These are phyloP conservation scores for Fusarium sp. DNA, from an alignment of 2,329 filamentous ascomycete species.

Conservation along the genomic window DNA sequence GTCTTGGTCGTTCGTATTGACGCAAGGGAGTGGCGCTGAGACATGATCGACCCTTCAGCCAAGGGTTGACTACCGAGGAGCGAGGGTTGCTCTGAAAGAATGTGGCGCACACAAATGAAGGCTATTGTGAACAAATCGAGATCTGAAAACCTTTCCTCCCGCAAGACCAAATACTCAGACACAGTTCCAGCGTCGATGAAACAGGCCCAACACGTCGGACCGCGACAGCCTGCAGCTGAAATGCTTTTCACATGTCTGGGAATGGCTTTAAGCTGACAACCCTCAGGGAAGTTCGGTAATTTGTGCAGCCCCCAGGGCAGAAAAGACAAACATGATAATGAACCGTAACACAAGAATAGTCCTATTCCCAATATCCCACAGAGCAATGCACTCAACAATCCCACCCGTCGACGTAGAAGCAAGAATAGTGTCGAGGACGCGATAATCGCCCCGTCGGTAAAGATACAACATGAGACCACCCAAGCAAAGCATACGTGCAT, in stretches of 20 bases:
- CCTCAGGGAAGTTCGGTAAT: neutral
- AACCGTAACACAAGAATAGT: neutral
- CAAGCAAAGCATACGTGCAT: neutral
- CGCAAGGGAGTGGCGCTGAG: conserved; percentile 36
- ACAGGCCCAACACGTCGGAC: neutral
- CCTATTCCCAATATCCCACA: neutral
- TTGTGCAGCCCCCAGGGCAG: neutral
- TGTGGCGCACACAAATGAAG: conserved; percentile 3
- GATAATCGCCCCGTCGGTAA: neutral
- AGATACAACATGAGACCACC: neutral
- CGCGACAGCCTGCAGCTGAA: neutral
- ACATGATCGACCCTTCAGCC: conserved; percentile 27
- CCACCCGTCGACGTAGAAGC: neutral
- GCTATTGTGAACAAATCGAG: neutral
- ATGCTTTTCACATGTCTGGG: neutral
- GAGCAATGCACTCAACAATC: neutral
- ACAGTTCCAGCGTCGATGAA: neutral
- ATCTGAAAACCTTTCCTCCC: neutral
- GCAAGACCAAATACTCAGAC: neutral
- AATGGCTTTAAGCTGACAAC: neutral
- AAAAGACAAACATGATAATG: neutral
- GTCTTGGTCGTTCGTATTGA: neutral
- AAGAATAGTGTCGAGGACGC: neutral
- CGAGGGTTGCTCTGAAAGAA: conserved; percentile 4
- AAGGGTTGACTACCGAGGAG: neutral